These are phyloP conservation scores for Amanita thiersii DNA, from an alignment of 768 basidiomycete genomes.

Conservation along the genomic window DNA sequence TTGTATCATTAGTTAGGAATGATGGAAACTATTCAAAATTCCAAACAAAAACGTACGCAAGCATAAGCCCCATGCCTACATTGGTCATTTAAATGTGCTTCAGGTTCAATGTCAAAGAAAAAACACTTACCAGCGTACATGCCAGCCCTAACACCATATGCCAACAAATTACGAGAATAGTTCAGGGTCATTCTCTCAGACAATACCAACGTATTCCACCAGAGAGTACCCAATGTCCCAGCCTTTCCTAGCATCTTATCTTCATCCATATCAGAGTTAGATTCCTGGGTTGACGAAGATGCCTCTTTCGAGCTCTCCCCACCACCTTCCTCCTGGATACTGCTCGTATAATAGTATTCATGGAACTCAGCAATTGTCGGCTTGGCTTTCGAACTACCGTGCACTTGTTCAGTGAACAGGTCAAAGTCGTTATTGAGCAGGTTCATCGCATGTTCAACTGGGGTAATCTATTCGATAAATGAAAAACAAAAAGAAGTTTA, in stretches of 20 bases:
- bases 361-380: constrained; percentile 21
- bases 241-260: constrained; percentile 13
- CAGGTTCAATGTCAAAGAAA: neutral
- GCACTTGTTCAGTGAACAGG: constrained; percentile 9
- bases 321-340: neutral
- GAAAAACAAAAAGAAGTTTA: constrained; percentile 10
- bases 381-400: neutral
- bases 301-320: neutral
- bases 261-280: neutral
- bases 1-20: neutral
- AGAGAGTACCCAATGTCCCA: constrained; percentile 19
- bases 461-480: constrained; percentile 32
- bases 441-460: constrained; percentile 54
- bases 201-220: constrained; percentile 38
- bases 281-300: neutral
- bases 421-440: constrained; percentile 43
- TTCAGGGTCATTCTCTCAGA: constrained; percentile 39
- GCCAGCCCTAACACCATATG: constrained; percentile 46
- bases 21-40: too few relatives aligned
- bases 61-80: constrained; percentile 38
- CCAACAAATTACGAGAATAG: constrained; percentile 46
- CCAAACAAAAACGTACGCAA: constrained; percentile 23
- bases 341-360: constrained; percentile 26
- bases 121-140: constrained; percentile 41
- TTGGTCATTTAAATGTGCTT: neutral